These are phyloP conservation scores for Ammopiptanthus mongolicus DNA, from an alignment of 306 rosid species.

Conservation along the genomic window DNA sequence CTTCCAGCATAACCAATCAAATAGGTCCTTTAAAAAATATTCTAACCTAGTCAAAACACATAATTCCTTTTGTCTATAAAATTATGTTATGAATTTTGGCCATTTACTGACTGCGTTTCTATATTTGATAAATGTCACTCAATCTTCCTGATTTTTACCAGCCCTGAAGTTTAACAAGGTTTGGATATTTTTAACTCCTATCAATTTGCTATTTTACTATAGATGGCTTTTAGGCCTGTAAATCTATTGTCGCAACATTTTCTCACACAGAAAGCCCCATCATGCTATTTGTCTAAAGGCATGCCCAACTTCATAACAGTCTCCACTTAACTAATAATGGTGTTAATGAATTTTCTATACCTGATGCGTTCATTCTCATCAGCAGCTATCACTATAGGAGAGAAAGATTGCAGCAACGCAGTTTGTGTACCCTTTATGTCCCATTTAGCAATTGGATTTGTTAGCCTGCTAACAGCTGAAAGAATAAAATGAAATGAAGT, in stretches of 20 bases:
- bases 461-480: slow-evolving; percentile 82
- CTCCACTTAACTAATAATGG: neutral
- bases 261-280: neutral
- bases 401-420: slow-evolving; percentile 81
- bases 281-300: neutral
- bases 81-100: neutral
- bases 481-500: slow-evolving; percentile 21
- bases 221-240: neutral
- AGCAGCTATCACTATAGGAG: slow-evolving; percentile 88
- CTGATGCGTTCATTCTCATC: slow-evolving; percentile 95
- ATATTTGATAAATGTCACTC: neutral
- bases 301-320: slow-evolving; percentile 3
- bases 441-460: slow-evolving; percentile 87
- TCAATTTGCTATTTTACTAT: neutral
- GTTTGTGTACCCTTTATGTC: slow-evolving; percentile 79
- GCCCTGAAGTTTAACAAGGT: neutral
- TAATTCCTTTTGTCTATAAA: neutral
- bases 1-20: neutral
- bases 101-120: neutral
- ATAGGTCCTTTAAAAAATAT: neutral
- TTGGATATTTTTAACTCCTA: neutral
- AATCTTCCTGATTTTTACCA: neutral
- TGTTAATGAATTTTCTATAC: slow-evolving; percentile 31
- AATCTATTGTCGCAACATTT: neutral
- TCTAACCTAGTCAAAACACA: neutral